These are phyloP conservation scores for Wickerhamomyces strasburgensis DNA, from an alignment of 805 yeast species.

Conservation along the genomic window DNA sequence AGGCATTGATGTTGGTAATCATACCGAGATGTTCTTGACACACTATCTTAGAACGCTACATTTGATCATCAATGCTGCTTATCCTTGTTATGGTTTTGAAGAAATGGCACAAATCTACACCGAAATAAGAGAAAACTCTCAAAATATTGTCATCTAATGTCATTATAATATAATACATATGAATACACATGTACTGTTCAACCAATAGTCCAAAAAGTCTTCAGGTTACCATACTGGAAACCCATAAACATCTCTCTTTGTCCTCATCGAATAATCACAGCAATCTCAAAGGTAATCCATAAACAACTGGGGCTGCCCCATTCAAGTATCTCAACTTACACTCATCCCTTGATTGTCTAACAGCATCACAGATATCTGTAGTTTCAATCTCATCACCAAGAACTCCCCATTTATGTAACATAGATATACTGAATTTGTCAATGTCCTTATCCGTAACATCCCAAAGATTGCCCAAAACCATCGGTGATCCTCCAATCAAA, in stretches of 20 bases:
- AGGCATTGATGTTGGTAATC: constrained; percentile 50
- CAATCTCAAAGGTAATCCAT: constrained; percentile 67
- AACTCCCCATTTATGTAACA: constrained; percentile 67
- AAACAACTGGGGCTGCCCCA: constrained; percentile 90
- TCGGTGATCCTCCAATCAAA: constrained; percentile 74
- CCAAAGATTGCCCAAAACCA: constrained; percentile 87
- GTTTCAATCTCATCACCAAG: constrained; percentile 21
- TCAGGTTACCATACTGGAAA: no score
- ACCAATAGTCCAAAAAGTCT: no score
- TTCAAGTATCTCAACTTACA: constrained; percentile 74
- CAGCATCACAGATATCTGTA: constrained; percentile 47
- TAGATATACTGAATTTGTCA: constrained; percentile 62
- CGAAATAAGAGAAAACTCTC: constrained; percentile 19
- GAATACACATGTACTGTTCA: no score
- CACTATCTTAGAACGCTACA: constrained; percentile 47
- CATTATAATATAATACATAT: no score
- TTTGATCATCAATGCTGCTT: constrained; percentile 42
- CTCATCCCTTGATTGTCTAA: constrained; percentile 52
- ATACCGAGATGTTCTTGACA: constrained; percentile 43
- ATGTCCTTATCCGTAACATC: constrained; percentile 96
- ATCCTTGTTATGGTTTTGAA: constrained; percentile 38
- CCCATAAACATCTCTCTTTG: background rate
- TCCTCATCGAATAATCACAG: constrained; percentile 9
- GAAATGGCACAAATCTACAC: constrained; percentile 28
- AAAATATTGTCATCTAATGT: constrained; percentile 4